These are phyloP conservation scores for Hyaloperonospora brassicae DNA, from an alignment of 352 stramenopile species.

Conservation along the genomic window DNA sequence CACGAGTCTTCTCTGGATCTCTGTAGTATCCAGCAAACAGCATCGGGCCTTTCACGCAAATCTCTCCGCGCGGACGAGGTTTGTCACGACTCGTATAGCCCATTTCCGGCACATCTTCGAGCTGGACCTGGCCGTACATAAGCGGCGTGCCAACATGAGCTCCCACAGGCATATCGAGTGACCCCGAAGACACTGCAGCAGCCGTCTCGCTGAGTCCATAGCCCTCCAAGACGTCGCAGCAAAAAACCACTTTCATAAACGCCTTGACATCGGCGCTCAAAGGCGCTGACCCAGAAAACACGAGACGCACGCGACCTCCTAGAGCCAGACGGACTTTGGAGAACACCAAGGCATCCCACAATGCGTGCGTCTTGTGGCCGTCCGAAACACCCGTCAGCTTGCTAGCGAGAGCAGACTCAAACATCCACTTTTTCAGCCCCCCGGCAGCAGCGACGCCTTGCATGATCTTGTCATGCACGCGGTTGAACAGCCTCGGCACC, in stretches of 20 bases:
- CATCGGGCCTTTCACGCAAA: constrained; percentile 63
- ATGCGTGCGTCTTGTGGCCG: constrained; percentile 52
- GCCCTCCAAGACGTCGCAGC: constrained; percentile 88
- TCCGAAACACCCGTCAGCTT: constrained; percentile 46
- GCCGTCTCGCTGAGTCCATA: constrained; percentile 95
- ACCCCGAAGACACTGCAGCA: constrained; percentile 71
- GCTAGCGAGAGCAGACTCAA: constrained; percentile 48
- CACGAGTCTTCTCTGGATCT: constrained; percentile 86
- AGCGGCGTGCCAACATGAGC: constrained; percentile 90
- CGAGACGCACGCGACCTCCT: constrained; percentile 82
- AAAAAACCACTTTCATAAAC: constrained; percentile 94
- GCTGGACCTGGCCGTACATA: constrained; percentile 82
- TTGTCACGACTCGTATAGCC: constrained; percentile 87
- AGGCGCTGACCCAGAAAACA: constrained; percentile 91
- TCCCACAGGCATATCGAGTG: constrained; percentile 42
- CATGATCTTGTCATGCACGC: constrained; percentile 95
- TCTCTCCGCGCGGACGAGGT: constrained; percentile 53
- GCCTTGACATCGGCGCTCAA: constrained; percentile 89
- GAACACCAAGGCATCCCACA: constrained; percentile 96
- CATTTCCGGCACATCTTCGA: constrained; percentile 96
- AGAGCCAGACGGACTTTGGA: constrained; percentile 89
- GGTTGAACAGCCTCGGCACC: constrained; percentile 94
- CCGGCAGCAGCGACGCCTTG: constrained; percentile 51
- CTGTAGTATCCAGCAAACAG: constrained; percentile 94
- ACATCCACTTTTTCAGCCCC: constrained; percentile 63